Evolutionary conservation across 164 flowering plant genomes (phyloP), one percentile per base, ranked within the genome.

Genomic region (Vitis amurensis): DNA sequence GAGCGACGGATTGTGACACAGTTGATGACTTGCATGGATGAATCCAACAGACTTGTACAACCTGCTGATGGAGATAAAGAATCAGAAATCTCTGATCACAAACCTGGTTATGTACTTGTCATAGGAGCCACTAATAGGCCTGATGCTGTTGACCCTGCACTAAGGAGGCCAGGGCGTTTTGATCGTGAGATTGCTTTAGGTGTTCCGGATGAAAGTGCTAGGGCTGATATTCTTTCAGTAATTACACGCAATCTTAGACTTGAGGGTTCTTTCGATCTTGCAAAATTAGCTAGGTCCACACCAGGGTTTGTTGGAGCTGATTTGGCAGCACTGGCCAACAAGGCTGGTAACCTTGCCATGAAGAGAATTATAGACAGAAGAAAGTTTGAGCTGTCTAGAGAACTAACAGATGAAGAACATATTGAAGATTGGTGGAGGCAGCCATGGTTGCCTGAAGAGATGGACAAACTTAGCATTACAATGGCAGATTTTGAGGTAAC

Each of bases 61-160:
- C 69, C 83, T 37, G 48, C 63, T 50, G 80, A 79, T 59, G 61
- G 15, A 51, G 76, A 79, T 72, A 66, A 73, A 37, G 72, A 77
- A 30, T 67, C 86, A 50, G 80, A 82, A 65, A 51, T 56, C n/a
- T 75, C 85, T 70, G 83, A 81, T 63, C n/a, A 62, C 9, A 74
- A 17, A 30, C 82, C 86, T 69, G 89, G 95, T 1, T 80, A 88
- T 83, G 96, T 90, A 57, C 90, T 95, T 75, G 96, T 93, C 16
- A 91, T 95, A 80, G 98, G 98, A 73, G 99, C 99, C 68, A 95
- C 99, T 30, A 95, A 95, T 76, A 86, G 97, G 74, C 97, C 93
- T 59, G 99, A 91, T 83, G 94, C 92, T 72, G 75, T 95, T 65
- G 98, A 95, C 63, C 82, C 92, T 71, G 99, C 98, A 30, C 74